Evolutionary conservation across 139 green algal genomes (phyloP), one percentile per base, ranked within the genome.

Genomic region (Auxenochlorella pyrenoidosa): DNA sequence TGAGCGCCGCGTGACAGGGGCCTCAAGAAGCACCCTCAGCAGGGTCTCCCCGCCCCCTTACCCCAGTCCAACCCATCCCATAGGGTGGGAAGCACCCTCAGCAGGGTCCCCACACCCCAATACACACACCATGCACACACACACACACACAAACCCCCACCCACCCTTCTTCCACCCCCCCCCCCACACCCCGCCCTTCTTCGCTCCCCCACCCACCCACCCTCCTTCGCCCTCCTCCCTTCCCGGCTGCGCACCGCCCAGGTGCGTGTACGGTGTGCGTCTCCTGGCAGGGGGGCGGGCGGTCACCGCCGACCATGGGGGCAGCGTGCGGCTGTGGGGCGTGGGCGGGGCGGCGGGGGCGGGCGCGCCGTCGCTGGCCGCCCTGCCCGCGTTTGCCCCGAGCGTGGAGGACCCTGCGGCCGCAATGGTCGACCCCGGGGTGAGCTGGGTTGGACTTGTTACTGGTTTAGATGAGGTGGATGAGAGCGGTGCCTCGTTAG

Each of bases 301-400:
- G 36, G 24, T 84, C 1, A 84, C 59, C 24, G 79, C 79, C 36
- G 79, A 84, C 59, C 79, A 84, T 28, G 26, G 16, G 26, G 79
- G 79, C 59, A 41, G 18, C 79, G 79, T 84, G 79, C 79, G 79
- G 13, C 58, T 84, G 59, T 84, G 79, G 79, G 22, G 38, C 77
- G n/a, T 16, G 32, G 26, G 0, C 21, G 77, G 47, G 51, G 10
- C 44, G 34, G 77, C 36, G 51, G 47, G 34, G 58, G 77, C 51
- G 36, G 51, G 5, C 18, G 16, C n/a, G 16, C 47, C 47, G 22
- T 22, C 26, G 51, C 77, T 47, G 32, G 58, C 47, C 32, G 12
- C 34, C 12, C 54, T 44, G n/a, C n/a, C 51, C 47, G 24, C 59
- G 22, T 84, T 84, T 34, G 58, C 59, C 0, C 79, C 79, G 19